phyloP scores from a whole-genome alignment of 1,284 basidiomycete species.

The Farysia itapuensis region DNA sequence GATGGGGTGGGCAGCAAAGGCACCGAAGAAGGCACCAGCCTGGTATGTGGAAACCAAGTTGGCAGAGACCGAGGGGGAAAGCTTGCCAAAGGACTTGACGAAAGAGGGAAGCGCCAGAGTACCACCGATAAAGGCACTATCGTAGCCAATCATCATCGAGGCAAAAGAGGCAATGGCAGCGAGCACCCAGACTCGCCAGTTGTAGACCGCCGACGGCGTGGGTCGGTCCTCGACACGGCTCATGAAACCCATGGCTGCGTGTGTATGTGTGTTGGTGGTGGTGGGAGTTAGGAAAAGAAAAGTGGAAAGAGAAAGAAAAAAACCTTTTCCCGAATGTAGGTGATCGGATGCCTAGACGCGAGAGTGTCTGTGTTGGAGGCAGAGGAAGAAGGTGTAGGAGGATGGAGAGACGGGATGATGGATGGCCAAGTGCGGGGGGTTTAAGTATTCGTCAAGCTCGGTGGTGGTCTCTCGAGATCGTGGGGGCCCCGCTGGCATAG shows the following conservation, averaged over 20 bases:
- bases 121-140: constrained; percentile 64
- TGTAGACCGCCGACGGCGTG: constrained; percentile 64
- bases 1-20: constrained; percentile 29
- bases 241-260: constrained; percentile 33
- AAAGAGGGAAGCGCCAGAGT: constrained; percentile 64
- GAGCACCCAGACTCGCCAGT: constrained; percentile 63
- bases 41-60: constrained; percentile 66
- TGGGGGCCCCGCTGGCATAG: too few species aligned
- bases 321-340: too few species aligned
- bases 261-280: too few species aligned
- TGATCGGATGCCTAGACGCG: too few species aligned
- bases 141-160: constrained; percentile 63
- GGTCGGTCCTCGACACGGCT: constrained; percentile 61
- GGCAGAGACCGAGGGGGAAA: constrained; percentile 57
- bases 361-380: too few species aligned
- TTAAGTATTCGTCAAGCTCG: too few species aligned
- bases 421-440: too few species aligned
- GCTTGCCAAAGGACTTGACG: constrained; percentile 61
- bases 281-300: too few species aligned
- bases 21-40: constrained; percentile 59
- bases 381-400: too few species aligned
- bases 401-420: too few species aligned
- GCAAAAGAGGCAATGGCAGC: constrained; percentile 62
- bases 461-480: too few species aligned
- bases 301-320: too few species aligned